phyloP scores from a whole-genome alignment of 1,284 basidiomycete species.

The Tilletia horrida region DNA sequence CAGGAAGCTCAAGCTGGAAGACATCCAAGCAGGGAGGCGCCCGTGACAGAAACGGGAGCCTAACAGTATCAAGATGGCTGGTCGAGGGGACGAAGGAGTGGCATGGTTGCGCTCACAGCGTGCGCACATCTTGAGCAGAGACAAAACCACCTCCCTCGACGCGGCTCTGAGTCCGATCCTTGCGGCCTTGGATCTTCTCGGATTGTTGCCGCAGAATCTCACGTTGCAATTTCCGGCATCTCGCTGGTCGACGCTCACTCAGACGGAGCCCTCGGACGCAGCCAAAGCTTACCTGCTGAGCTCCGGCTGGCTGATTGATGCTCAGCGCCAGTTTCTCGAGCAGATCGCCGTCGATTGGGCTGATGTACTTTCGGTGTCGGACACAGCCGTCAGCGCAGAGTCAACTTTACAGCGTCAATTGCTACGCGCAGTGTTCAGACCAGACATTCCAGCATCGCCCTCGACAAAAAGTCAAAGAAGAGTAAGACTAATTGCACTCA shows the following conservation, averaged over 20 bases:
- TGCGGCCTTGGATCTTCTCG: neutral
- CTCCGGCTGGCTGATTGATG: slow-evolving; percentile 9
- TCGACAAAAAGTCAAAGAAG: too few relatives aligned
- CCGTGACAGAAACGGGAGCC: too few relatives aligned
- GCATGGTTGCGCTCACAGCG: neutral
- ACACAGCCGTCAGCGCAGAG: neutral
- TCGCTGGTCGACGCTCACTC: neutral
- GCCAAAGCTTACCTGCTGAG: neutral
- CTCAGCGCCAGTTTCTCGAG: slow-evolving; percentile 1
- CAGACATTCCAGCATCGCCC: neutral
- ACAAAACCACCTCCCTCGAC: neutral
- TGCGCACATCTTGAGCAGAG: neutral
- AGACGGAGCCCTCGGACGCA: neutral
- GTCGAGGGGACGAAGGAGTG: neutral
- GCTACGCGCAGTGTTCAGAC: neutral
- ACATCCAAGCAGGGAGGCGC: too few relatives aligned
- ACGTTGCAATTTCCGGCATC: neutral
- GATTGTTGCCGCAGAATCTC: neutral
- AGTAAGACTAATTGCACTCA: neutral
- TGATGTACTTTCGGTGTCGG: neutral
- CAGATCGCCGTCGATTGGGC: slow-evolving; percentile 2
- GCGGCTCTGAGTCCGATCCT: neutral
- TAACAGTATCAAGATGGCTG: too few relatives aligned
- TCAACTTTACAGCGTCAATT: slow-evolving; percentile 1
- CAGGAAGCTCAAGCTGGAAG: too few relatives aligned